A percentile compares a stretch with the other conserved stretches of the same genome.
phyloP scores from a whole-genome alignment of 495 filamentous ascomycete species.

The Aspergillus cavernicola region DNA sequence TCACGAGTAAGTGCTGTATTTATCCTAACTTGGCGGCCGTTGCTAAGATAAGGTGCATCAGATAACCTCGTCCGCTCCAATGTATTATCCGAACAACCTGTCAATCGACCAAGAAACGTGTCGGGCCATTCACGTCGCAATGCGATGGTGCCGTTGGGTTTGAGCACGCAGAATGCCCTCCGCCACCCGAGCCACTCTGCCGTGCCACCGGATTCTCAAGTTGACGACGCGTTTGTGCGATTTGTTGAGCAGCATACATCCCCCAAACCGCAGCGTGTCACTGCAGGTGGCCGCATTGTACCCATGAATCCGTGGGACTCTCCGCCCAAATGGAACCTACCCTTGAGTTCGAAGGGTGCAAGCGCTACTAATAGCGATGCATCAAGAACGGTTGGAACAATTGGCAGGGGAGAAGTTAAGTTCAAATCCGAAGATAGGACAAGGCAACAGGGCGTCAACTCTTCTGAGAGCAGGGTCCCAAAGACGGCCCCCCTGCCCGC shows the following conservation, averaged over 20 bases:
- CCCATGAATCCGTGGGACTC: constrained; percentile 37
- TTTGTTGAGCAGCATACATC: constrained; percentile 59
- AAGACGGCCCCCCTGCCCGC: constrained; percentile 2
- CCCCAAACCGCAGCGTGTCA: constrained; percentile 58
- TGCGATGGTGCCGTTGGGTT: constrained; percentile 8
- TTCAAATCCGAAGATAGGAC: constrained; percentile 2
- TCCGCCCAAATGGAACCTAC: constrained; percentile 33
- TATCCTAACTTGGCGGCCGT: neutral
- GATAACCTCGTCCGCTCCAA: constrained; percentile 27
- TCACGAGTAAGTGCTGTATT: constrained; percentile 20
- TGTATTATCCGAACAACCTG: constrained; percentile 18
- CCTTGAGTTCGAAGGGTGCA: constrained; percentile 2
- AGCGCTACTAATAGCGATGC: constrained; percentile 1
- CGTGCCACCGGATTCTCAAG: constrained; percentile 20
- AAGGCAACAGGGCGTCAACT: neutral
- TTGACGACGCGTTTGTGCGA: constrained; percentile 41
- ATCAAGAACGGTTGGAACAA: neutral
- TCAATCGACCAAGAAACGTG: constrained; percentile 18
- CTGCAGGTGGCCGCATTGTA: constrained; percentile 62
- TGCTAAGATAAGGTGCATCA: constrained; percentile 8
- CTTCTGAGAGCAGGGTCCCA: neutral
- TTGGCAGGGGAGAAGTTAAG: neutral
- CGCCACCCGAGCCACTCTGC: constrained; percentile 26
- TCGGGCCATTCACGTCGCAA: constrained; percentile 14
- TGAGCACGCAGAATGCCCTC: constrained; percentile 10